A percentile compares a stretch with the other conserved stretches of the same genome.
Conservation (phyloP, 805 yeast species). For the Teunomyces funiuensis region DNA sequence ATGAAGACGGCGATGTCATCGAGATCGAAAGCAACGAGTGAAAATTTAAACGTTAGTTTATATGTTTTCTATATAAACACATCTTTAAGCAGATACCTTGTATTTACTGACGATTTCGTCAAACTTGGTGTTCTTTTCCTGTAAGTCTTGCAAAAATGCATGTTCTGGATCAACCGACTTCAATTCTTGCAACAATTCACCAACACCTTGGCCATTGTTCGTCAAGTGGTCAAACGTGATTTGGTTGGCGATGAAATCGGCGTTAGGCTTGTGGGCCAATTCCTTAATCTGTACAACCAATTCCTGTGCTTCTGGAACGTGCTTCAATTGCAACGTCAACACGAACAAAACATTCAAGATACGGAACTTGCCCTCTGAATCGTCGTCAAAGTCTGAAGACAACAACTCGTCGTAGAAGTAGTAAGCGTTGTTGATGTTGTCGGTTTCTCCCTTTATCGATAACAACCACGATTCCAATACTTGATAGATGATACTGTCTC, state of each 20-base stretch:
- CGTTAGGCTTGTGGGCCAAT: constrained; percentile 35
- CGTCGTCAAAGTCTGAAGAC: constrained; percentile 44
- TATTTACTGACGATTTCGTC: constrained; percentile 69
- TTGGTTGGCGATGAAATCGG: constrained; percentile 61
- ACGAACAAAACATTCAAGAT: constrained; percentile 61
- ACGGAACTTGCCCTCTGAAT: constrained; percentile 33
- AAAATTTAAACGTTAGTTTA: not conserved
- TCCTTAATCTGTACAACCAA: constrained; percentile 45
- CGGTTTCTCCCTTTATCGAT: constrained; percentile 40
- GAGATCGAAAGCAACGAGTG: constrained; percentile 19
- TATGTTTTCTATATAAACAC: constrained; percentile 6
- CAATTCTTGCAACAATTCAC: constrained; percentile 48
- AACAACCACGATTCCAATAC: constrained; percentile 72
- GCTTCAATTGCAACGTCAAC: constrained; percentile 74
- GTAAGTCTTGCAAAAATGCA: constrained; percentile 55
- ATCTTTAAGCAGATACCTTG: constrained; percentile 14
- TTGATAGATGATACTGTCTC: constrained; percentile 74
- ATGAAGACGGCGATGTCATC: constrained; percentile 37
- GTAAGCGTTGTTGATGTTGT: constrained; percentile 40
- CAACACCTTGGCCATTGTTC: constrained; percentile 42
- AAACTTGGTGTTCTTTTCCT: constrained; percentile 63
- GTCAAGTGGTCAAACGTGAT: constrained; percentile 58
- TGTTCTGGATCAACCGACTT: constrained; percentile 52
- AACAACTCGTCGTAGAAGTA: constrained; percentile 82
- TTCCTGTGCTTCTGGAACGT: constrained; percentile 80